These are phyloP conservation scores for Sinapis alba DNA, from an alignment of 441 rosid genomes.

Conservation along the genomic window DNA sequence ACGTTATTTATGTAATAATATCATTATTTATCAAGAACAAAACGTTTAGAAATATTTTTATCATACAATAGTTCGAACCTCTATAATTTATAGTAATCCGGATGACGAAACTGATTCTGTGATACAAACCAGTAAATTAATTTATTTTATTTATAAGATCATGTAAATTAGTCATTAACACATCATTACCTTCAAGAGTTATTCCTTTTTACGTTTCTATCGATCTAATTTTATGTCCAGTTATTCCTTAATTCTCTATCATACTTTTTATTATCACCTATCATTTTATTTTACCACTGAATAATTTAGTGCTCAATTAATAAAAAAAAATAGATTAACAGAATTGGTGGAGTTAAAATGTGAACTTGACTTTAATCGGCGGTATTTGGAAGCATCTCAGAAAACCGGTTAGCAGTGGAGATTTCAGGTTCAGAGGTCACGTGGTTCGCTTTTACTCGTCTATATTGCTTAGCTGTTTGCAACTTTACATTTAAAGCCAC, in stretches of 20 bases:
- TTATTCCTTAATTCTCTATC: background rate
- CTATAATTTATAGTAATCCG: background rate
- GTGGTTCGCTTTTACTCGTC: conserved; percentile 28
- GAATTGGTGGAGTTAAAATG: background rate
- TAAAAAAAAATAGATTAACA: background rate
- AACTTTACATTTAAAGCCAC: background rate
- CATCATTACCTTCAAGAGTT: background rate
- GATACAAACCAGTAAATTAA: background rate
- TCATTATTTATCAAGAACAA: background rate
- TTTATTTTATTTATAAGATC: background rate
- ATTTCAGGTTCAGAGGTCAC: conserved; percentile 8
- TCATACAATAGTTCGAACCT: background rate
- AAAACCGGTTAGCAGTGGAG: conserved; percentile 25
- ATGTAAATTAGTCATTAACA: background rate
- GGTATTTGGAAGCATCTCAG: background rate
- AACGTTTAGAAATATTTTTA: background rate
- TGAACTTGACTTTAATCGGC: conserved; percentile 22
- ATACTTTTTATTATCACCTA: background rate
- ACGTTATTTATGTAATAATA: background rate
- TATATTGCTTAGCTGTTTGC: conserved; percentile 20
- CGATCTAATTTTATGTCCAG: background rate
- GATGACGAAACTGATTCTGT: background rate
- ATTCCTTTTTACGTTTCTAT: background rate
- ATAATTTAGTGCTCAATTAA: background rate
- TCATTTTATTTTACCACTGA: background rate